phyloP scores from a whole-genome alignment of 129 eudicot genomes.

The Helianthus tuberosus region DNA sequence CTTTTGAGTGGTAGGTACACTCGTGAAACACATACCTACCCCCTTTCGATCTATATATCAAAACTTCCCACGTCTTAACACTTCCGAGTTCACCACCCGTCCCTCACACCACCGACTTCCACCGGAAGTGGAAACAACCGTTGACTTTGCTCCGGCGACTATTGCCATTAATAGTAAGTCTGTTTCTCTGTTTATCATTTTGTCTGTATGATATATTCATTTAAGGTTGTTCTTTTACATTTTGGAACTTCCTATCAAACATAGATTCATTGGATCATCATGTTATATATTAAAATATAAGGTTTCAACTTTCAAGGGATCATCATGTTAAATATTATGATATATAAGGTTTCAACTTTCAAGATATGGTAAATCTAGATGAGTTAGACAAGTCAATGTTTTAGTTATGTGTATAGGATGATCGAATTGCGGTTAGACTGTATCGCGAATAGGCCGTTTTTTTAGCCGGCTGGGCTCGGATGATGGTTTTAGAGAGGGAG shows the following conservation, averaged over 20 bases:
- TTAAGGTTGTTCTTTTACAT: background rate
- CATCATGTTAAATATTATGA: background rate
- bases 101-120: conserved; percentile 17
- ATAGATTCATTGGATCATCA: background rate
- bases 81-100: background rate
- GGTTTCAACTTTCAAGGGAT: background rate
- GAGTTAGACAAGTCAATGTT: background rate
- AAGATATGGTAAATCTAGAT: background rate
- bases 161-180: conserved; percentile 25
- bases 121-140: conserved; percentile 9
- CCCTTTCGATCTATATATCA: background rate
- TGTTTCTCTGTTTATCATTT: background rate
- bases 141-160: conserved; percentile 21
- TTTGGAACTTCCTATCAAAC: background rate
- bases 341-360: background rate
- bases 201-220: conserved; percentile 18
- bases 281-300: background rate
- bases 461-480: too few relatives aligned
- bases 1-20: conserved; percentile 38
- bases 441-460: too few relatives aligned
- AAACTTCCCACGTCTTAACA: background rate
- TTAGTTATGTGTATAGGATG: background rate
- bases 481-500: too few relatives aligned
- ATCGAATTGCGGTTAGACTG: background rate
- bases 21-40: conserved; percentile 25